Percentiles rank a stretch among this genome's conserved stretches.
Evolutionary conservation across 2,329 filamentous ascomycete genomes (phyloP).

Genomic region (Phoma sp.): DNA sequence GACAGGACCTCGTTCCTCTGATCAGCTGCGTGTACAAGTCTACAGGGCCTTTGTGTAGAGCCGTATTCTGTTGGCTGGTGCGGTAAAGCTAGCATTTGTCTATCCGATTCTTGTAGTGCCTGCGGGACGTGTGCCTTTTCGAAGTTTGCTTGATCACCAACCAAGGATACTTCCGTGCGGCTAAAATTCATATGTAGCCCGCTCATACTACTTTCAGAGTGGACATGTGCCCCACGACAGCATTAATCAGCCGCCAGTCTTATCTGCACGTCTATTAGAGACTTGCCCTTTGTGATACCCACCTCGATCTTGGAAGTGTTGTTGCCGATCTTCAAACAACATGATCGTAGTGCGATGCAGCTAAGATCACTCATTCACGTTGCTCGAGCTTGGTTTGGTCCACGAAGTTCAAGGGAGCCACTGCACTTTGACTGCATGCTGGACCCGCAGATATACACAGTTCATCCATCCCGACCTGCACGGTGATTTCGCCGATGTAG

Average conservation of each 20-base stretch:
- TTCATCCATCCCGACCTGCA: conserved; percentile 1
- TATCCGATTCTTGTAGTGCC: too few species aligned
- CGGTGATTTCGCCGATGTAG: conserved; percentile 20
- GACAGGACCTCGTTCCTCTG: too few species aligned
- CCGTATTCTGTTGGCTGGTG: too few species aligned
- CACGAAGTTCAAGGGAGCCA: not conserved
- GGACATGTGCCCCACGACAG: conserved; percentile 1
- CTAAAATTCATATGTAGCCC: not conserved
- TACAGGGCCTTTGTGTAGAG: too few species aligned
- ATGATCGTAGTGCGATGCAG: not conserved
- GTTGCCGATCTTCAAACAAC: not conserved
- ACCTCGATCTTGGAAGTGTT: not conserved
- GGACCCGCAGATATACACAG: not conserved
- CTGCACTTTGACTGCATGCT: not conserved
- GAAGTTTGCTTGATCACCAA: too few species aligned
- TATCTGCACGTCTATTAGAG: conserved; percentile 6
- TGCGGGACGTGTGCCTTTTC: too few species aligned
- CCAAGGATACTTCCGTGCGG: not conserved
- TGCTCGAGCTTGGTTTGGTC: too few species aligned
- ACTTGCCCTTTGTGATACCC: not conserved
- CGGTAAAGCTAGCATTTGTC: too few species aligned
- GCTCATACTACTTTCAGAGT: not conserved
- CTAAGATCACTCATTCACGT: too few species aligned
- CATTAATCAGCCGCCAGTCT: conserved; percentile 10
- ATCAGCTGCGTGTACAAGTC: too few species aligned